Evolutionary conservation across 2,329 filamentous ascomycete species (phyloP), one percentile per base, ranked within the genome.

Genomic region (Trichoderma simmonsii): DNA sequence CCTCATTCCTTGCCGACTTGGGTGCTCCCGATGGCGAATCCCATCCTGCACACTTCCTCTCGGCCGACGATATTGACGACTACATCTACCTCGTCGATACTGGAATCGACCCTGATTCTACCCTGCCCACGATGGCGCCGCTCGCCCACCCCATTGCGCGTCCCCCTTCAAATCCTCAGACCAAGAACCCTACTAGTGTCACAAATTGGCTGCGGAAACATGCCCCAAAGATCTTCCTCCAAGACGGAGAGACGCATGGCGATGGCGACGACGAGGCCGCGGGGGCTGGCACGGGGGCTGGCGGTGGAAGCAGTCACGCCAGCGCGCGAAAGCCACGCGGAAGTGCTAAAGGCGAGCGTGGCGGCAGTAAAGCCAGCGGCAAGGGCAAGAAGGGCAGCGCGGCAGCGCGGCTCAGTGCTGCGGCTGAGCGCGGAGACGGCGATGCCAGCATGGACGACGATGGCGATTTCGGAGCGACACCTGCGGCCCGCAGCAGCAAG

Each of bases 171-270:
- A 77, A 84, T 81, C 76, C 82, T 77, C 75, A 83, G 59, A 80
- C 85, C 56, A 84, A 85, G 76, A 98, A 98, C 80, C 94, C 95
- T 0, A 93, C 94, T 56, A 97, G 93, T 72, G 95, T 97, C 3
- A 97, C 97, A 83, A 98, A 97, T 81, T 99, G 96, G 96, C 88
- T 99, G 14, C 89, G 93, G 74, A 91, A 93, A 79, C 88, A 97
- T 81, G 91, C 93, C 72, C 93, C 94, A 3, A 91, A 95, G 80
- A 91, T 94, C 63, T 95, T 97, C 83, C 83, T 97, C 24, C 92
- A 97, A 80, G 93, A 94, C 77, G 89, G 90, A 65, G 79, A 78
- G 71, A 75, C 75, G 21, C 80, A 81, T 54, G 80, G 82, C 26
- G 81, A 82, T 67, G 81, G 83, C 8, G 83, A 83, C 26, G 82